Percentiles rank a stretch among this genome's conserved stretches.
phyloP scores from a whole-genome alignment of 2,329 filamentous ascomycete genomes.

The Xylariaceae sp. region DNA sequence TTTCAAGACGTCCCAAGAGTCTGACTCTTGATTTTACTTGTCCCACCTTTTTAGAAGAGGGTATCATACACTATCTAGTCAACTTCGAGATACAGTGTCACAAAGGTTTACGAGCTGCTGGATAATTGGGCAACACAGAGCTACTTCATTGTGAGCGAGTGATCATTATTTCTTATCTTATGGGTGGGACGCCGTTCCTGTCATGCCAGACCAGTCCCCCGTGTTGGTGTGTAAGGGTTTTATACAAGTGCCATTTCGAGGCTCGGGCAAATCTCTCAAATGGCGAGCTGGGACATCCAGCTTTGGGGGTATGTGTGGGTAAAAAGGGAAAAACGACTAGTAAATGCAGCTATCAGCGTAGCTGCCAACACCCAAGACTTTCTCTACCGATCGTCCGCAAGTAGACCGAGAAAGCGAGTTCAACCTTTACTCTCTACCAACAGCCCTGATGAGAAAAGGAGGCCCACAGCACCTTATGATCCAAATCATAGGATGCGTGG shows the following conservation, averaged over 20 bases:
- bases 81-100: too few relatives aligned
- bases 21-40: too few relatives aligned
- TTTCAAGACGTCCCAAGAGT: too few relatives aligned
- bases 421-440: background rate
- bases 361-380: background rate
- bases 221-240: constrained; percentile 8
- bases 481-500: constrained; percentile 2
- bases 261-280: constrained; percentile 11
- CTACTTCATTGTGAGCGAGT: constrained; percentile 5
- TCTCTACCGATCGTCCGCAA: background rate
- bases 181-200: constrained; percentile 6
- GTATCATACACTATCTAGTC: too few relatives aligned
- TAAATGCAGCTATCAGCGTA: background rate
- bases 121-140: too few relatives aligned
- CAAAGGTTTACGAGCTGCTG: too few relatives aligned
- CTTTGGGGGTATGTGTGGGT: background rate
- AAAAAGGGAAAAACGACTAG: background rate
- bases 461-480: too few relatives aligned
- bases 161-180: constrained; percentile 21
- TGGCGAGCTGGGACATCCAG: constrained; percentile 11
- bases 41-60: too few relatives aligned
- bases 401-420: background rate
- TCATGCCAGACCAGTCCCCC: constrained; percentile 7
- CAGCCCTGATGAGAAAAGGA: too few relatives aligned
- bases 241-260: constrained; percentile 19